Base-by-base conservation (phyloP, 2,329 filamentous ascomycete genomes). In the Cercospora sp. region DNA sequence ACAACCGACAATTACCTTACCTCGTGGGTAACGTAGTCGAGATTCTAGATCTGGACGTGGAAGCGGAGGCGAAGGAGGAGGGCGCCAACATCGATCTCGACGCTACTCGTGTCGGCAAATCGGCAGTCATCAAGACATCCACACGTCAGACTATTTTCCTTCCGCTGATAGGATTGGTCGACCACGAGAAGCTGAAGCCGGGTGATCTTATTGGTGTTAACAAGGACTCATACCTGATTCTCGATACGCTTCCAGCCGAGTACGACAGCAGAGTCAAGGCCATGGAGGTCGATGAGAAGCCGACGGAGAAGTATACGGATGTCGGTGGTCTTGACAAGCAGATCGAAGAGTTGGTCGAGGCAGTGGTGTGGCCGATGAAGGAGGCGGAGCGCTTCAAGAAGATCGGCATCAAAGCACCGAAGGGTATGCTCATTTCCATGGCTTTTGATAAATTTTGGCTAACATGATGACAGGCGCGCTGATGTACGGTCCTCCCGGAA, bases 261-360 rank as follows among this genome's bases (percentile, higher is more conserved):
- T 99, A 99, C 78, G 95, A 99, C 79, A 98, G 94, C 83, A 89
- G 95, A 80, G 95, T 99, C 73, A 99, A 99, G 85, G 96, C 96
- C 39, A 99, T 99, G 95, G 96, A 99, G 84, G 95, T 99, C 7
- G 95, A 99, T 77, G 96, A 99, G 87, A 99, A 99, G 86, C 96
- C 95, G 9, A 98, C 94, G 45, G 95, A 99, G 82, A 97, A 98
- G 83, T 99, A 99, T 83, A 95, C 90, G 64, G 95, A 99, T 83
- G 96, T 99, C 13, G 95, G 95, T 82, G 95, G 95, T 62, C 82
- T 99, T 76, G 94, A 97, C 82, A 99, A 99, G 84, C 95, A 99
- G 85, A 99, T 99, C 78, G 94, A 97, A 80, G 96, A 99, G 83
- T 87, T 99, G 64, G 94, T 99, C 8, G 95, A 99, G 83, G 95